phyloP scores from a whole-genome alignment of 2,329 filamentous ascomycete species.

The Chaetomiaceae sp. region DNA sequence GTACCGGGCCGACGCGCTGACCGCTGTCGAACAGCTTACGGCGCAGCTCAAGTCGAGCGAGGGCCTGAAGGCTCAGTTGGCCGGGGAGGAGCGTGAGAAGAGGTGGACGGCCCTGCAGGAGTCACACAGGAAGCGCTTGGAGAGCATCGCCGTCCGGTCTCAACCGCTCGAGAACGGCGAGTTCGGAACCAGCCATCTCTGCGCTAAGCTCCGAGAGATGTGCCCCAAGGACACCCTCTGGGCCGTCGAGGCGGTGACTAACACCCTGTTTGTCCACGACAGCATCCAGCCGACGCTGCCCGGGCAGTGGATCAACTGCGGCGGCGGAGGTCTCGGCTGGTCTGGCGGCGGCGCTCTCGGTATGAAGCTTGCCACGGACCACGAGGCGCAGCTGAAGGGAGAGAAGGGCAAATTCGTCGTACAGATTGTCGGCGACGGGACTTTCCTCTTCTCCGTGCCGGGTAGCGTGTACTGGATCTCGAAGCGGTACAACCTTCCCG shows the following conservation, averaged over 20 bases:
- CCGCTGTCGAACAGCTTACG: conserved; percentile 65
- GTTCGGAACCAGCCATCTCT: conserved; percentile 51
- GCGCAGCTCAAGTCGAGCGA: conserved; percentile 51
- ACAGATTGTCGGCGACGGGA: conserved; percentile 48
- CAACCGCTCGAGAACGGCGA: conserved; percentile 58
- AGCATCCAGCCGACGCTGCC: conserved; percentile 58
- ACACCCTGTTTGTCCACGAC: conserved; percentile 61
- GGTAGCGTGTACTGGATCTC: conserved; percentile 48
- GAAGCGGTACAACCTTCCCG: conserved; percentile 43
- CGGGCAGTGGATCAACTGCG: conserved; percentile 50
- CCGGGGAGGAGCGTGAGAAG: conserved; percentile 33
- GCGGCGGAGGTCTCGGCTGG: conserved; percentile 51
- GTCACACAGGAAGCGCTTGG: conserved; percentile 55
- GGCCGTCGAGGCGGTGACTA: conserved; percentile 71
- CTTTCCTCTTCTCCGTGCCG: conserved; percentile 46
- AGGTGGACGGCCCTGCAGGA: conserved; percentile 54
- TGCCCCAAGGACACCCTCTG: conserved; percentile 58
- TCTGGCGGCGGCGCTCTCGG: conserved; percentile 48
- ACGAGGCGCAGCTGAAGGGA: conserved; percentile 35
- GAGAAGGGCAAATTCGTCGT: conserved; percentile 44
- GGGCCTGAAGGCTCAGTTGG: conserved; percentile 39
- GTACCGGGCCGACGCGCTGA: conserved; percentile 62
- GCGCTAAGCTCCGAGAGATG: conserved; percentile 33
- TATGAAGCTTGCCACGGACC: conserved; percentile 44
- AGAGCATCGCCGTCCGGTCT: conserved; percentile 53